Percentiles rank a stretch among this genome's conserved stretches.
These are phyloP conservation scores for Heterobasidion annosum DNA, from an alignment of 1,284 basidiomycete genomes.

Conservation along the genomic window DNA sequence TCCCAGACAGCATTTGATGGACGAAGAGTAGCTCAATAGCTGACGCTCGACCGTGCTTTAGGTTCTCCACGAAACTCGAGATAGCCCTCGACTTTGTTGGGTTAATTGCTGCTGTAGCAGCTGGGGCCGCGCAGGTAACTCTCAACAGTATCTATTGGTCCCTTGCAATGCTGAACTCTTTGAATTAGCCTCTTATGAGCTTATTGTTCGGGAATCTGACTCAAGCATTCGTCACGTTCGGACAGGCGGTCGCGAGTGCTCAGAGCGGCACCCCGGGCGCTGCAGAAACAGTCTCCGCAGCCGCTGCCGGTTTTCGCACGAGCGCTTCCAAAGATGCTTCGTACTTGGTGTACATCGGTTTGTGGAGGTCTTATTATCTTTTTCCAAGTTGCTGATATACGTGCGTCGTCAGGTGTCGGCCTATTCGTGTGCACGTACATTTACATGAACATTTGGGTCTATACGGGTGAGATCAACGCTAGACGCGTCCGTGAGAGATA, in stretches of 20 bases:
- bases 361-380: slow-evolving; percentile 15
- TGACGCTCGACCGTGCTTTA: slow-evolving; percentile 7
- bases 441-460: slow-evolving; percentile 86
- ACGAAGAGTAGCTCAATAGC: background rate
- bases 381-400: background rate
- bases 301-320: slow-evolving; percentile 37
- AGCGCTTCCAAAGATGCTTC: slow-evolving; percentile 48
- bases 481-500: slow-evolving; percentile 79
- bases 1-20: background rate
- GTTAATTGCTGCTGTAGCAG: slow-evolving; percentile 54
- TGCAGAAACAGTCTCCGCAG: slow-evolving; percentile 28
- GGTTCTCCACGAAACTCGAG: slow-evolving; percentile 64
- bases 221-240: slow-evolving; percentile 66
- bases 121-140: slow-evolving; percentile 74
- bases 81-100: slow-evolving; percentile 55
- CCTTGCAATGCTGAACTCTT: background rate
- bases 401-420: slow-evolving; percentile 37
- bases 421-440: slow-evolving; percentile 63
- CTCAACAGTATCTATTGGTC: background rate
- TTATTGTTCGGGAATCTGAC: slow-evolving; percentile 77
- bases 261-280: slow-evolving; percentile 17
- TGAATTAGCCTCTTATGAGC: slow-evolving; percentile 64
- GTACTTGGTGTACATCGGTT: slow-evolving; percentile 66
- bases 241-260: slow-evolving; percentile 19
- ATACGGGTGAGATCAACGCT: slow-evolving; percentile 85